Percentiles rank a stretch among this genome's conserved stretches.
These are phyloP conservation scores for Hamigera avellanea DNA, from an alignment of 495 filamentous ascomycete species.

Conservation along the genomic window DNA sequence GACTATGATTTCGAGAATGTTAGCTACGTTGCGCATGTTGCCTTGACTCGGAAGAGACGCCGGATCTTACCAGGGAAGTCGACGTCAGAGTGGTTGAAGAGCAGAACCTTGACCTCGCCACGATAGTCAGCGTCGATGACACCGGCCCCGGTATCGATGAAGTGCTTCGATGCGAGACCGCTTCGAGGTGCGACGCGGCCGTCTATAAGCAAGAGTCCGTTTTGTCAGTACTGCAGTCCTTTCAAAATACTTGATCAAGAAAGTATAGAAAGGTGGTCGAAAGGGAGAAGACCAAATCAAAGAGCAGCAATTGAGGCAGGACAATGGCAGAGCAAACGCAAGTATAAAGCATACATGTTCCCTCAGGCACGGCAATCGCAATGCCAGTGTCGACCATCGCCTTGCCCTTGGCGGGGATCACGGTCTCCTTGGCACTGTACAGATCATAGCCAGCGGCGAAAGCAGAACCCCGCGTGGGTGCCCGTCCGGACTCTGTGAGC, in stretches of 20 bases:
- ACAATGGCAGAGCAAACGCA: constrained; percentile 1
- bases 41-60: background rate
- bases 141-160: constrained; percentile 88
- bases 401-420: constrained; percentile 72
- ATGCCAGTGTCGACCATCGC: constrained; percentile 83
- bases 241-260: no score
- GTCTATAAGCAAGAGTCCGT: constrained; percentile 37
- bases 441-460: constrained; percentile 92
- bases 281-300: no score
- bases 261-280: no score
- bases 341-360: constrained; percentile 55
- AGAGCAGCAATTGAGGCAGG: background rate
- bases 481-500: constrained; percentile 55
- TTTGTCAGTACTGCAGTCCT: no score
- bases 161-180: constrained; percentile 83
- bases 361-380: constrained; percentile 73
- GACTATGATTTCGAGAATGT: constrained; percentile 36
- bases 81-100: constrained; percentile 80
- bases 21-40: background rate
- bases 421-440: constrained; percentile 61
- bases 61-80: constrained; percentile 50
- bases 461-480: constrained; percentile 78
- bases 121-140: constrained; percentile 98
- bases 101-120: constrained; percentile 81
- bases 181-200: constrained; percentile 86